Base-by-base conservation (phyloP, 805 yeast genomes). In the Cyberlindnera veronae region DNA sequence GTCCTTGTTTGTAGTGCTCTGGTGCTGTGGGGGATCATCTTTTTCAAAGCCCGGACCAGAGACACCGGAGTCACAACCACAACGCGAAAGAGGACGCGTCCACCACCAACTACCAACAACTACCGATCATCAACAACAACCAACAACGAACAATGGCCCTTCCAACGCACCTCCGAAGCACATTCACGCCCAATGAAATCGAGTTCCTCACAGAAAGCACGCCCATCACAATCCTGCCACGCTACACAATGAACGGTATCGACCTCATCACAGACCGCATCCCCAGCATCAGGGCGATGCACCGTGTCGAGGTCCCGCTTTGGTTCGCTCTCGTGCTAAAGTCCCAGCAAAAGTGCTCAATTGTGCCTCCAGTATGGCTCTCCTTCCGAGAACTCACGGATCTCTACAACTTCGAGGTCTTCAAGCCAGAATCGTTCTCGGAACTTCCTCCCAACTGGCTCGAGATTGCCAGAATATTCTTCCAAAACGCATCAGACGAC, bases 291-390 rank as follows among this genome's bases (percentile, higher is more conserved):
- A 61, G 74, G 32, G 87, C 95, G 0, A 71, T 84, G 74, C 74
- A 82, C 45, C 71, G 90, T 38, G 74, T 72, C 15, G 68, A 74
- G 34, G 79, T 93, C 0, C 95, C 96, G 0, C 48, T 91, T 2
- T 93, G 98, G 98, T 67, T 86, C 16, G 98, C 97, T 0, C 58
- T 90, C 7, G 65, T 90, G 16, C 66, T 93, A 36, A 88, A 87
- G 55, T 79, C 81, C 34, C 98, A 93, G 60, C 82, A 80, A 34
- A 82, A 89, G 53, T 88, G 97, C 62, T 83, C 81, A 46, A 79
- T 93, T 3, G 79, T 87, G 8, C 82, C 89, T 12, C 99, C 99
- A 0, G 71, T 67, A 1, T 93, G 99, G 99, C 69, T 93, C 9
- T 74, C 72, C 9, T 61, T 75, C 34, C 66, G 67, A 15, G 68